Evolutionary conservation across 495 filamentous ascomycete genomes (phyloP).

Genomic region (Aspergillus cristatus): DNA sequence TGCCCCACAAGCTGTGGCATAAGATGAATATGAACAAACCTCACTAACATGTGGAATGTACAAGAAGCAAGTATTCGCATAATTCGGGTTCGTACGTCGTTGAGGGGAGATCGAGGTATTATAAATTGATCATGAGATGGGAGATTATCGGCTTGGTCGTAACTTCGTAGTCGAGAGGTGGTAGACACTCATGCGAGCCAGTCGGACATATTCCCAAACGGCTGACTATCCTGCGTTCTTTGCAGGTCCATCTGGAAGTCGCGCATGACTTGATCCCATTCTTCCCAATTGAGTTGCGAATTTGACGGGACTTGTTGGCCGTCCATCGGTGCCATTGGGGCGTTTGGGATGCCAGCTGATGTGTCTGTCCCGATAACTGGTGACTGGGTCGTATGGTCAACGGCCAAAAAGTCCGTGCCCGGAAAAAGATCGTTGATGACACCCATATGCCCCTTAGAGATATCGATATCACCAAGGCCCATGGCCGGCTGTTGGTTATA

Average conservation of each 20-base stretch:
- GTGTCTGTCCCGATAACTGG: neutral
- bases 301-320: slow-evolving; percentile 2
- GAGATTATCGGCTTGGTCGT: neutral
- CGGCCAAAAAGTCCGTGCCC: slow-evolving; percentile 17
- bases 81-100: no score
- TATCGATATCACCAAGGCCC: slow-evolving; percentile 20
- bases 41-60: no score
- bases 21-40: no score
- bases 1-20: no score
- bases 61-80: no score
- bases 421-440: slow-evolving; percentile 25
- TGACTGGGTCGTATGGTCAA: slow-evolving; percentile 1
- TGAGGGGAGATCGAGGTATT: no score
- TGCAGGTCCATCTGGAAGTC: slow-evolving; percentile 39
- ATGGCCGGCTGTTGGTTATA: neutral
- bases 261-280: slow-evolving; percentile 43
- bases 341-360: slow-evolving; percentile 3
- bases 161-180: slow-evolving; percentile 1
- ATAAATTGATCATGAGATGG: no score
- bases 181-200: slow-evolving; percentile 21
- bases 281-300: slow-evolving; percentile 27
- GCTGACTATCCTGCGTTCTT: slow-evolving; percentile 12
- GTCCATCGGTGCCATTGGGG: slow-evolving; percentile 2
- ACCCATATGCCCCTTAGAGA: slow-evolving; percentile 20
- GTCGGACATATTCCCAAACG: slow-evolving; percentile 21